Evolutionary conservation across 805 yeast species (phyloP).

Genomic region (Kregervanrija pseudodelftensis): DNA sequence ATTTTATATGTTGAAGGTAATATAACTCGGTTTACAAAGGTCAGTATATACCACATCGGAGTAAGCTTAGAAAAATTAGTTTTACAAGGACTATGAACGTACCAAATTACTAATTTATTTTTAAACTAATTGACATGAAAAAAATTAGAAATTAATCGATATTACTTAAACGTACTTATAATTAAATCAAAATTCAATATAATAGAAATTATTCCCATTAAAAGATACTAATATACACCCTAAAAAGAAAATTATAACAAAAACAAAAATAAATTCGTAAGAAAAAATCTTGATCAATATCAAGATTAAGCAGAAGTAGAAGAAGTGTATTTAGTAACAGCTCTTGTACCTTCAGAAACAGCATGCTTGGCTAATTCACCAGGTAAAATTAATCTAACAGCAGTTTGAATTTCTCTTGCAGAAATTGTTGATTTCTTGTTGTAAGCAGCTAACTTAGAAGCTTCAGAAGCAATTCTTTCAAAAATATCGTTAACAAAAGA

Average conservation of each 20-base stretch:
- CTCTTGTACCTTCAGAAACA: conserved; percentile 97
- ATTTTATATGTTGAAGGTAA: too few relatives aligned
- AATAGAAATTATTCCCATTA: conserved; percentile 16
- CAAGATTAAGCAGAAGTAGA: conserved; percentile 32
- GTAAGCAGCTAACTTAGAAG: conserved; percentile 97
- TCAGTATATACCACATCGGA: too few relatives aligned
- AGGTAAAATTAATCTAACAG: conserved; percentile 95
- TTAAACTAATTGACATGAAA: too few relatives aligned
- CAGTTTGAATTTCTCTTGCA: conserved; percentile 98
- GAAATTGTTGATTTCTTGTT: conserved; percentile 97
- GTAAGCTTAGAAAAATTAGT: too few relatives aligned
- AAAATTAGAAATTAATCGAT: too few relatives aligned
- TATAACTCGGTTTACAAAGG: too few relatives aligned
- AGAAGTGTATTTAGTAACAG: conserved; percentile 93
- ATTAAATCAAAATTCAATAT: background rate
- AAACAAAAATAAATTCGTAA: background rate
- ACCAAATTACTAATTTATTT: too few relatives aligned
- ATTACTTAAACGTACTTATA: too few relatives aligned
- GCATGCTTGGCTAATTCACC: conserved; percentile 99
- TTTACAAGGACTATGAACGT: too few relatives aligned
- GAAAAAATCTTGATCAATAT: conserved; percentile 62
- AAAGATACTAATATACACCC: conserved; percentile 29
- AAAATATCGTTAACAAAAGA: conserved; percentile 96
- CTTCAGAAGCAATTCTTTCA: conserved; percentile 97
- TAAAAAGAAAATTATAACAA: conserved; percentile 18